Base-by-base conservation (phyloP, 768 basidiomycete genomes). In the Psilocybe cyanescens region DNA sequence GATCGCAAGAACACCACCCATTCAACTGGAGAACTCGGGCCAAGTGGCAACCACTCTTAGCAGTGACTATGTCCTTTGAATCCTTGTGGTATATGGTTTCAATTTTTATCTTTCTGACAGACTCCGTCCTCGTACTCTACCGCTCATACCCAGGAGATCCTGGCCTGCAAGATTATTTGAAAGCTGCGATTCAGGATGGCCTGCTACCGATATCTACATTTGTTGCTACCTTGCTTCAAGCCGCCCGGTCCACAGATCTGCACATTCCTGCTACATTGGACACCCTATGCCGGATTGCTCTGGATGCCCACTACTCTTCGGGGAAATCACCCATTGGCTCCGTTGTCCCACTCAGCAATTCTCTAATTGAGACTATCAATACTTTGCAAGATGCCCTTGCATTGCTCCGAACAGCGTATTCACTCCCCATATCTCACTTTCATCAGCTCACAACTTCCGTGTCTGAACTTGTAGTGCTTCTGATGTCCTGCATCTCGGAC, bases 81-180 rank as follows among this genome's bases (percentile, higher is more conserved):
- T 30, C n/a, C 44, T 45, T 17, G 55, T 48, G 29, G 54, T 52
- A 31, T 19, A 45, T 5, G 8, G 39, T 11, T 44, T 58, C 24
- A 37, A 28, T 31, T 17, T 24, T 63, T 60, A 37, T 37, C 37
- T 28, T 12, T 53, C 44, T 41, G 45, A 58, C 66, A 94, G 92
- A 89, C 67, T 87, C 91, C 3, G 83, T 92, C 9, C 77, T 94
- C 48, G 75, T 83, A 7, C 78, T 93, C 14, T 91, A 86, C 68
- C 78, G 84, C 55, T 81, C 83, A 50, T 89, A 90, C 66, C 88
- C 89, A 24, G 90, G 86, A n/a, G 86, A 90, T 68, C 83, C 84
- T 17, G 79, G 79, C 47, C 80, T 94, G n/a, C 82, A 85, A 60
- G 81, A 79, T 47, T 94, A 94, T 69, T 73, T 93, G 53, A 84